A percentile compares a stretch with the other conserved stretches of the same genome.
Evolutionary conservation across 2,329 filamentous ascomycete species (phyloP).

Genomic region (Aspergillus sp.): DNA sequence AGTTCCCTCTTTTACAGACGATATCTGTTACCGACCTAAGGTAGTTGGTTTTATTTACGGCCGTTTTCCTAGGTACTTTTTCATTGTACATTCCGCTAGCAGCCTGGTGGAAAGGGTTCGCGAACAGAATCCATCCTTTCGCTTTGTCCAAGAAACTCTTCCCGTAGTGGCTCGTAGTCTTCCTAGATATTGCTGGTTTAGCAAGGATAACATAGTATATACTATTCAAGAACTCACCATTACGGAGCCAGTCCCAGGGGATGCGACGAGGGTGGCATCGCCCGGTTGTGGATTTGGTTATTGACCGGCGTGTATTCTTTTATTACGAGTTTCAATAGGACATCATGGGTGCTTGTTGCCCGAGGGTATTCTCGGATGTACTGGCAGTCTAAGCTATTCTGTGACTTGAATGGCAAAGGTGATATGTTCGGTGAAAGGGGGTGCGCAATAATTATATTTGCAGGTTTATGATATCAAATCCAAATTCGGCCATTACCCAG

Average conservation of each 20-base stretch:
- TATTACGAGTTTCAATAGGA: slow-evolving; percentile 50
- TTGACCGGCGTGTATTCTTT: slow-evolving; percentile 56
- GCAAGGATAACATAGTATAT: not conserved
- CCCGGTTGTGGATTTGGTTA: slow-evolving; percentile 46
- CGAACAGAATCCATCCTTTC: slow-evolving; percentile 54
- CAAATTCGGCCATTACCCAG: no score
- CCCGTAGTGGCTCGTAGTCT: slow-evolving; percentile 83
- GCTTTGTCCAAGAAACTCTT: slow-evolving; percentile 64
- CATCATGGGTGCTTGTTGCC: slow-evolving; percentile 47
- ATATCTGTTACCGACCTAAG: no score
- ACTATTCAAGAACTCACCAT: slow-evolving; percentile 53
- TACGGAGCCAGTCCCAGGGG: slow-evolving; percentile 59
- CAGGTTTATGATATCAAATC: not conserved
- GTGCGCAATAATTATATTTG: not conserved
- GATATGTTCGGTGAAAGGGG: slow-evolving; percentile 50
- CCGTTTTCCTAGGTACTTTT: no score
- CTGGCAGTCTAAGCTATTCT: slow-evolving; percentile 31
- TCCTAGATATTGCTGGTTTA: slow-evolving; percentile 53
- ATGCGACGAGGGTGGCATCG: slow-evolving; percentile 54
- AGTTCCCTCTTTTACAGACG: no score
- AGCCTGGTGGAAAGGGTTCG: no score
- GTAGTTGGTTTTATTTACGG: no score
- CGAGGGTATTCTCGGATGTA: slow-evolving; percentile 45
- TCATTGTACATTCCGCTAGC: no score
- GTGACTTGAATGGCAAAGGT: slow-evolving; percentile 20